phyloP scores from a whole-genome alignment of 257 asterid species.

The Catharanthus roseus region DNA sequence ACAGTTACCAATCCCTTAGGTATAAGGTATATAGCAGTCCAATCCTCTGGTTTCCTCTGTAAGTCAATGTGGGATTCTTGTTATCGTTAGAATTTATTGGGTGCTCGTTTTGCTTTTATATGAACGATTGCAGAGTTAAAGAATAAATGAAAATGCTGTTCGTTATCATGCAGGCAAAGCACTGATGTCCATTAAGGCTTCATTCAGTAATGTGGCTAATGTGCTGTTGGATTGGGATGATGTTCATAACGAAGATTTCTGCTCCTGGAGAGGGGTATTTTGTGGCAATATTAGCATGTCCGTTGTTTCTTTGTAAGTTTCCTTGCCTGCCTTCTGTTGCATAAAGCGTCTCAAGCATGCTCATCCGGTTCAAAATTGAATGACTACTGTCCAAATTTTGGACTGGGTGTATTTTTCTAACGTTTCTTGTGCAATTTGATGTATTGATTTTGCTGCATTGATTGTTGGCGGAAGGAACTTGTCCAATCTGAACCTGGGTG shows the following conservation, averaged over 20 bases:
- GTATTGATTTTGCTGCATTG: neutral
- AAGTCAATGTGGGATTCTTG: no score
- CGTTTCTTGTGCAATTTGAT: neutral
- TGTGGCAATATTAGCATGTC: slow-evolving; percentile 72
- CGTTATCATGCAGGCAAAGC: slow-evolving; percentile 50
- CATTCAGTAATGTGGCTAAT: slow-evolving; percentile 82
- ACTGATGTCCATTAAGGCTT: slow-evolving; percentile 72
- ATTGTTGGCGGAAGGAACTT: slow-evolving; percentile 53
- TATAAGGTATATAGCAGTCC: neutral
- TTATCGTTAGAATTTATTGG: neutral
- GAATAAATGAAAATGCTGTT: neutral
- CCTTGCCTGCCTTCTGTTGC: neutral
- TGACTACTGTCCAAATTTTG: no score
- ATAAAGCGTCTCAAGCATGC: neutral
- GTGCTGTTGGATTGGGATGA: slow-evolving; percentile 85
- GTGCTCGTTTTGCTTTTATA: neutral
- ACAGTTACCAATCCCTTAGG: neutral
- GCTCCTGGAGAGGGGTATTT: slow-evolving; percentile 86
- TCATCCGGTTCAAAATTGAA: no score
- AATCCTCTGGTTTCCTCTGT: neutral
- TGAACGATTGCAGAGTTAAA: neutral
- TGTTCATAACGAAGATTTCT: slow-evolving; percentile 64
- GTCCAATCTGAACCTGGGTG: slow-evolving; percentile 81
- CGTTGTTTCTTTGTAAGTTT: slow-evolving; percentile 80
- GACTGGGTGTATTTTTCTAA: neutral